Base-by-base conservation (phyloP, 2,329 filamentous ascomycete genomes). In the Nemania diffusa region DNA sequence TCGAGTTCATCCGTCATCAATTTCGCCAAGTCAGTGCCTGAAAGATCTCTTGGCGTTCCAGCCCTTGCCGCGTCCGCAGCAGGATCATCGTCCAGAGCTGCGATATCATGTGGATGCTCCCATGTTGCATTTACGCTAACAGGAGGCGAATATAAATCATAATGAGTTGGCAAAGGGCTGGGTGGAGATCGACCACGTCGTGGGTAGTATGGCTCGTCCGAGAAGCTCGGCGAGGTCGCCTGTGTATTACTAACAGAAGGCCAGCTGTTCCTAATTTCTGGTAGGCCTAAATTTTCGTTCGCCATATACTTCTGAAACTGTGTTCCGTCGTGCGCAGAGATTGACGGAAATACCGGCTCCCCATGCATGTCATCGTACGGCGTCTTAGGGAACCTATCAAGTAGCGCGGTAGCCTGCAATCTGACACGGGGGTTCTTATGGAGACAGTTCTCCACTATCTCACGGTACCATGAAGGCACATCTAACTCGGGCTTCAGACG, bases 391-490 rank as follows among this genome's bases (percentile, higher is more conserved):
- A 97, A 96, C 71, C 89, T 82, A 0, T 80, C 78, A 15, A 97
- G 82, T 15, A 98, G 84, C 27, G 90, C 85, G 56, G 89, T 88
- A 3, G 96, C 95, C 57, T 93, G 89, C 11, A 89, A 82, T 57
- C 96, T 88, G 62, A 88, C 82, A 64, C 91, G 88, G 6, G 96
- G 95, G 65, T 90, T 85, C 29, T 90, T 85, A 70, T 88, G 91
- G 58, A 98, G 83, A 77, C 95, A 98, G 17, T 89, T 89, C 60
- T 90, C 86, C 42, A 97, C 89, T 56, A 97, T 84, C 17, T 87
- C 84, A 67, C 89, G 88, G 78, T 92, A 98, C 85, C 94, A 98
- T 13, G 85, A 83, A 0, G 96, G 96, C 8, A 97, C 85, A 27
- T 90, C 84, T 11, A 85, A 78, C 57, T 88, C 86, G 5, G 88